phyloP scores from a whole-genome alignment of 2,329 filamentous ascomycete species.

The Aphanocladium album region DNA sequence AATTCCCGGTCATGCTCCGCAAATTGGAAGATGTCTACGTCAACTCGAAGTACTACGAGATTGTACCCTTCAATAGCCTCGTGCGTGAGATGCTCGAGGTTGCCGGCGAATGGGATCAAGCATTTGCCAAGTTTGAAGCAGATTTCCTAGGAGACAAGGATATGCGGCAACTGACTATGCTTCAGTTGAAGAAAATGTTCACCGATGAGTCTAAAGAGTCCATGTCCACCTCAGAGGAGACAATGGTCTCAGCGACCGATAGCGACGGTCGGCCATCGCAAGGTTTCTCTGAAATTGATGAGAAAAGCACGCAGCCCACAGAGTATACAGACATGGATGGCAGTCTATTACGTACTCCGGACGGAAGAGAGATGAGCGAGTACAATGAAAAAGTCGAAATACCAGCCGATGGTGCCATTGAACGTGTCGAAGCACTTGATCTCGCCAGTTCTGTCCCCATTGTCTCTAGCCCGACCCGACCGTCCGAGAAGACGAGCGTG shows the following conservation, averaged over 20 bases:
- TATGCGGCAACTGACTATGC: constrained; percentile 82
- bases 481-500: constrained; percentile 9
- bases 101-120: constrained; percentile 87
- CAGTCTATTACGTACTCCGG: constrained; percentile 22
- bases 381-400: constrained; percentile 24
- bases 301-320: constrained; percentile 41
- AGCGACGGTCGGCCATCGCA: constrained; percentile 43
- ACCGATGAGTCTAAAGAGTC: constrained; percentile 81
- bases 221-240: constrained; percentile 63
- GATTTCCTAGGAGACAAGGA: constrained; percentile 97
- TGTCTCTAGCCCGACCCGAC: constrained; percentile 17
- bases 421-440: constrained; percentile 46
- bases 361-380: constrained; percentile 22
- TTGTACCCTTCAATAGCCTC: constrained; percentile 86
- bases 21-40: constrained; percentile 89
- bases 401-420: constrained; percentile 32
- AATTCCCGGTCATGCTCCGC: constrained; percentile 67
- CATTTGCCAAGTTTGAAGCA: constrained; percentile 84
- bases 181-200: constrained; percentile 93
- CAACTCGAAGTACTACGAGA: constrained; percentile 91
- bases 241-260: constrained; percentile 44
- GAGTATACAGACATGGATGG: constrained; percentile 29
- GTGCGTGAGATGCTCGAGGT: constrained; percentile 89
- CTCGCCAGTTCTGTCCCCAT: constrained; percentile 35
- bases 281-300: constrained; percentile 41